Evolutionary conservation across 2,329 filamentous ascomycete genomes (phyloP), one percentile per base, ranked within the genome.

Genomic region (Dendryphion nanum): DNA sequence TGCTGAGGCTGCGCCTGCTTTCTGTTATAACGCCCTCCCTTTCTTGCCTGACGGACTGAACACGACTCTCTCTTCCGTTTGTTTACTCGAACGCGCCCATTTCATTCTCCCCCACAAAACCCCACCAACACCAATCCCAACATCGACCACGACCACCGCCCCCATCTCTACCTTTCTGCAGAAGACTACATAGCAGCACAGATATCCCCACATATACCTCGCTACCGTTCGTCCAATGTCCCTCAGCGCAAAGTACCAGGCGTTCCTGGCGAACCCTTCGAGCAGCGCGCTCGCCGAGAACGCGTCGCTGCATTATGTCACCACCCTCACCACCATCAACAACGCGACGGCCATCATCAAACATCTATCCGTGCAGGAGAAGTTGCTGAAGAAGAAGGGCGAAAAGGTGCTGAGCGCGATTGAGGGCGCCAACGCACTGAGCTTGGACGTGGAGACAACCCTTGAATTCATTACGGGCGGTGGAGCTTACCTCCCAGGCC

Each of bases 401-500:
- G 82, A 95, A 67, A 83, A 84, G 30, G 68, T 91, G 36, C 71
- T 97, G 47, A 81, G 80, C 57, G 74, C 79, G 18, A 77, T 97
- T 37, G 86, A 95, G 62, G 82, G 82, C 44, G 64, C 75, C 39
- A 77, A 81, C 64, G 79, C 81, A 30, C 69, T 94, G 49, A 86
- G 82, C 39, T 61, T 87, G 42, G 90, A 97, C 67, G 75, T 89
- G 33, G 85, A 95, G 58, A 93, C 88, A 17, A 82, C 81, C 2
- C 69, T 97, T 33, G 85, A 94, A 61, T 96, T 98, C 64, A 64
- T 83, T 40, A 81, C 76, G 45, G 83, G 85, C 47, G 93, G 91
- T 50, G 91, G 89, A 48, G 78, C 84, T 48, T 97, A 93, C 70
- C 78, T 97, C 39, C 91, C 91, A 4, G 82, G 82, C 33, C 75